Evolutionary conservation across 2,329 filamentous ascomycete species (phyloP).

Genomic region (Bipolaris cookei): DNA sequence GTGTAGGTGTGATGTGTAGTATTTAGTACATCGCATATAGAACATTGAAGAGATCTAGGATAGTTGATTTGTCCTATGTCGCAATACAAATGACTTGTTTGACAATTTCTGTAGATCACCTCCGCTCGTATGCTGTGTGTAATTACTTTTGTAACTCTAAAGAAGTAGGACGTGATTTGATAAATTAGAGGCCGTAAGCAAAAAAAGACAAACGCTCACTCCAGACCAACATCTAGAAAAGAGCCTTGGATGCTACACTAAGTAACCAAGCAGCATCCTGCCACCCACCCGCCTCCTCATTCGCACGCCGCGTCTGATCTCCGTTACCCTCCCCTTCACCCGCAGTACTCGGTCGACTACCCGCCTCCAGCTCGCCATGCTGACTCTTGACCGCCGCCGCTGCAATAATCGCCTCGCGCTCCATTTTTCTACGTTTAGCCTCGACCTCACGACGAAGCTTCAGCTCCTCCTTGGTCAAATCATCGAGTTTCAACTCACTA

Average conservation of each 20-base stretch:
- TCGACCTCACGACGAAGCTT: conserved; percentile 48
- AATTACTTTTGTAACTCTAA: too few relatives aligned
- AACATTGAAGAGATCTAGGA: not conserved
- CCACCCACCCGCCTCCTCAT: conserved; percentile 58
- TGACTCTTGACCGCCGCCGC: conserved; percentile 30
- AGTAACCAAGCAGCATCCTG: conserved; percentile 65
- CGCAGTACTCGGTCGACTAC: conserved; percentile 22
- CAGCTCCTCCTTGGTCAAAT: conserved; percentile 48
- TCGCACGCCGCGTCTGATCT: conserved; percentile 19
- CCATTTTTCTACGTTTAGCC: conserved; percentile 44
- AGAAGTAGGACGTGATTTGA: too few relatives aligned
- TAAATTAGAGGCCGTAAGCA: too few relatives aligned
- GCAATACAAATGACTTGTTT: too few relatives aligned
- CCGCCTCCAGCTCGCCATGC: not conserved
- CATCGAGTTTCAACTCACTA: conserved; percentile 27
- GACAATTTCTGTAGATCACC: too few relatives aligned
- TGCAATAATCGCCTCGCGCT: conserved; percentile 46
- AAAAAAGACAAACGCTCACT: too few relatives aligned
- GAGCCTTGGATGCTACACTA: conserved; percentile 58
- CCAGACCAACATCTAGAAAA: conserved; percentile 28
- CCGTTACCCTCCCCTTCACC: not conserved
- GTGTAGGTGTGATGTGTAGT: not conserved
- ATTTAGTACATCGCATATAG: not conserved
- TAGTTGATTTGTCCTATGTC: not conserved
- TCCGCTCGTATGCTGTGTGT: too few relatives aligned